Conservation (phyloP, 2,329 filamentous ascomycete species). For the Colletotrichum salicis region DNA sequence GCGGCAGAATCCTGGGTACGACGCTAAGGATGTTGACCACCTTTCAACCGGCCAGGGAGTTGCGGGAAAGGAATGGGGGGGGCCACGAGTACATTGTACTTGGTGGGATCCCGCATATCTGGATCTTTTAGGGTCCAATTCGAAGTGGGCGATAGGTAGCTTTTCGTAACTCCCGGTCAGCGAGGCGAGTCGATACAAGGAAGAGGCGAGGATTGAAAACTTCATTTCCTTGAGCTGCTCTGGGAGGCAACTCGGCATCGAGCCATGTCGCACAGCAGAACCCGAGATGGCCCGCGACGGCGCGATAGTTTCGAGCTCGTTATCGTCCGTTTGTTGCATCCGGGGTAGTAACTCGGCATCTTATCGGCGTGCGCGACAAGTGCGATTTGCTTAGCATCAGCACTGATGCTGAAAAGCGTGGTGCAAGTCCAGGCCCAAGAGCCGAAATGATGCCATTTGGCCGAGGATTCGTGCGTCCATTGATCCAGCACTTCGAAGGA, state of each 20-base stretch:
- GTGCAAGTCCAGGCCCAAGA: slow-evolving; percentile 1
- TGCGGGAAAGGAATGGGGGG: slow-evolving; percentile 24
- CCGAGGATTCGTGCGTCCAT: slow-evolving; percentile 29
- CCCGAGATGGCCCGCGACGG: slow-evolving; percentile 9
- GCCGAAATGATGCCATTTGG: slow-evolving; percentile 33
- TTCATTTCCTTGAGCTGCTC: background rate
- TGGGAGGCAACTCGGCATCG: background rate
- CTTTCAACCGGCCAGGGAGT: slow-evolving; percentile 18
- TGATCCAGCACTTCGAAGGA: background rate
- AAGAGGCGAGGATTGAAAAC: background rate
- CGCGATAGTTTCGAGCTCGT: background rate
- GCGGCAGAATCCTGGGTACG: slow-evolving; percentile 29
- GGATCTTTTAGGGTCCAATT: slow-evolving; percentile 6
- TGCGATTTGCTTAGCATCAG: background rate
- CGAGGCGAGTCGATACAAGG: background rate
- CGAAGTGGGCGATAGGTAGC: background rate
- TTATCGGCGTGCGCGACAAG: slow-evolving; percentile 24
- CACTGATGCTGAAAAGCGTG: background rate
- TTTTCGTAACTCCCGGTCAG: background rate
- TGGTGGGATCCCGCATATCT: slow-evolving; percentile 13
- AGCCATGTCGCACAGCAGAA: background rate
- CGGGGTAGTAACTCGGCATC: slow-evolving; percentile 28
- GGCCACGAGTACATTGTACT: slow-evolving; percentile 18
- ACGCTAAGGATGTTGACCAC: slow-evolving; percentile 21
- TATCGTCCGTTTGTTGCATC: slow-evolving; percentile 19